phyloP scores from a whole-genome alignment of 108 stramenopile species.

The Heterococcus sp. region DNA sequence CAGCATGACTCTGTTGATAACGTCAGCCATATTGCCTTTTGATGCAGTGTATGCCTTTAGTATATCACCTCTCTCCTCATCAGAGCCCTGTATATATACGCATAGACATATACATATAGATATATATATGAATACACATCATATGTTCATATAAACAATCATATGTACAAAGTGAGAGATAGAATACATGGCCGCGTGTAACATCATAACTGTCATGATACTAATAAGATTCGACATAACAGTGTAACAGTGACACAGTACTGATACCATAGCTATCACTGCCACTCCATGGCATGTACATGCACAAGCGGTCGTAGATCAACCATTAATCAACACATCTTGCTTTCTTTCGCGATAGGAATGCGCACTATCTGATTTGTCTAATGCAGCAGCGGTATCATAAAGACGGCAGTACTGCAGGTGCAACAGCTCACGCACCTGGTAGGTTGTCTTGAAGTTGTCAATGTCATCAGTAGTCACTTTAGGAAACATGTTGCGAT shows the following conservation, averaged over 20 bases:
- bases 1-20: slow-evolving; percentile 40
- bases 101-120: too few species aligned
- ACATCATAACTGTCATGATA: too few species aligned
- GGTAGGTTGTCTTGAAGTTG: slow-evolving; percentile 30
- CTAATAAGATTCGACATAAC: too few species aligned
- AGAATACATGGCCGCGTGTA: too few species aligned
- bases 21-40: slow-evolving; percentile 24
- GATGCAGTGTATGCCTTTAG: slow-evolving; percentile 29
- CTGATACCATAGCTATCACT: background rate
- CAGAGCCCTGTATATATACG: slow-evolving; percentile 33
- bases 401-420: background rate
- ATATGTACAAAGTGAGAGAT: too few species aligned
- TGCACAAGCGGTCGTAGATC: too few species aligned
- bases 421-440: background rate
- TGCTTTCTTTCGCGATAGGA: background rate
- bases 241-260: too few species aligned
- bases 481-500: slow-evolving; percentile 45
- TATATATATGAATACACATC: too few species aligned
- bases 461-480: slow-evolving; percentile 34
- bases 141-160: too few species aligned
- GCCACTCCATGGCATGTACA: background rate
- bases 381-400: background rate
- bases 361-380: background rate
- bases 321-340: background rate
- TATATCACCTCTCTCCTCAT: slow-evolving; percentile 39